phyloP scores from a whole-genome alignment of 805 yeast species.

The Candida anglica region DNA sequence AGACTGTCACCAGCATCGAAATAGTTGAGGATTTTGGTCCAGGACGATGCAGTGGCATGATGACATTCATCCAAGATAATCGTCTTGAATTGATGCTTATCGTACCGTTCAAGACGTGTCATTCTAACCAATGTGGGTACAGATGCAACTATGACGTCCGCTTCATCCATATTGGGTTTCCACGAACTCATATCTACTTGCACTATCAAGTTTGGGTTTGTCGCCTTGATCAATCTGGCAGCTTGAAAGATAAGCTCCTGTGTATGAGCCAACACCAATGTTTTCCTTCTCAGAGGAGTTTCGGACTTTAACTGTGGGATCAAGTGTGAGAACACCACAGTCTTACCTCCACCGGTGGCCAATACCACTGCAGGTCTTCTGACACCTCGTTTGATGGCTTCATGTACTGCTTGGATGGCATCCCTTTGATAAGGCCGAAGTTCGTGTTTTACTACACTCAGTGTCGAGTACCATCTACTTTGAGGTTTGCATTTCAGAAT shows the following conservation, averaged over 20 bases:
- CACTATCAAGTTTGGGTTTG: conserved; percentile 50
- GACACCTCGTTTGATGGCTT: conserved; percentile 41
- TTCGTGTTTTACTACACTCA: no score
- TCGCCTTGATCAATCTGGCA: conserved; percentile 37
- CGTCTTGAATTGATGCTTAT: conserved; percentile 61
- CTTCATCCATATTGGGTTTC: conserved; percentile 39
- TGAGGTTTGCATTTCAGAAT: no score
- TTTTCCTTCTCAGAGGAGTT: conserved; percentile 26
- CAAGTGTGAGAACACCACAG: conserved; percentile 67
- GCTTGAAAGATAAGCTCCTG: conserved; percentile 78
- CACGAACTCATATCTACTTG: conserved; percentile 67
- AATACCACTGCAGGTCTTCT: conserved; percentile 73
- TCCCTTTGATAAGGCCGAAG: conserved; percentile 65
- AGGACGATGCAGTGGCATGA: conserved; percentile 76
- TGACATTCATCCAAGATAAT: conserved; percentile 90
- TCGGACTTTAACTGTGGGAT: conserved; percentile 41
- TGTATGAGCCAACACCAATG: conserved; percentile 74
- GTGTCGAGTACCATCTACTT: no score
- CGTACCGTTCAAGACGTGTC: conserved; percentile 47
- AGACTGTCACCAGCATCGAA: conserved; percentile 46
- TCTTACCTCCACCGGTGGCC: conserved; percentile 96
- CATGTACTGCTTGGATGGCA: conserved; percentile 56
- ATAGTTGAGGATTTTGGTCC: conserved; percentile 52
- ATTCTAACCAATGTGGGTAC: conserved; percentile 57
- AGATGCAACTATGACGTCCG: conserved; percentile 74